Evolutionary conservation across 1,284 basidiomycete genomes (phyloP).

Genomic region (Erythrobasidium hasegawianum): DNA sequence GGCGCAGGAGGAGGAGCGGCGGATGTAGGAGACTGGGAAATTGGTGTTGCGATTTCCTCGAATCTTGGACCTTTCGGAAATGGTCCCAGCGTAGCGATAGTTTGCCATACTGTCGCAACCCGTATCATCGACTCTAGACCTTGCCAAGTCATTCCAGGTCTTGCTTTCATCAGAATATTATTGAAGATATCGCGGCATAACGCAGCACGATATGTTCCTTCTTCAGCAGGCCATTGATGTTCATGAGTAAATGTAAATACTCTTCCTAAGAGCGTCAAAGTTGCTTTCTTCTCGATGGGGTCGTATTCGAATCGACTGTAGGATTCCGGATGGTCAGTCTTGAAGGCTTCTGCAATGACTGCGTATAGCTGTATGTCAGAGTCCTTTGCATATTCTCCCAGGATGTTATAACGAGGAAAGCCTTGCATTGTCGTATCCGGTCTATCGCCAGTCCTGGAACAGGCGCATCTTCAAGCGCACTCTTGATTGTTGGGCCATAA

Average conservation of each 20-base stretch:
- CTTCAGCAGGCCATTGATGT: background rate
- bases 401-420: no score
- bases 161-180: background rate
- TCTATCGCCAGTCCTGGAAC: background rate
- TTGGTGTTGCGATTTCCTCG: background rate
- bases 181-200: constrained; percentile 13
- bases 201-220: constrained; percentile 12
- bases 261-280: constrained; percentile 4
- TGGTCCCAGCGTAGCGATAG: constrained; percentile 11
- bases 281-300: background rate
- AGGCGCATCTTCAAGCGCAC: no score
- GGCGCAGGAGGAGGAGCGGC: no score
- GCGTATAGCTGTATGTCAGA: background rate
- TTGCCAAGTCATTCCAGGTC: background rate
- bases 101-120: constrained; percentile 4
- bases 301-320: background rate
- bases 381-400: background rate
- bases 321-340: no score
- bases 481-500: no score
- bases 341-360: no score
- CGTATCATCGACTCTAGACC: background rate
- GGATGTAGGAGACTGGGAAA: no score
- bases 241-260: constrained; percentile 8
- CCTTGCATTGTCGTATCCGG: constrained; percentile 6
- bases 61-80: background rate